A percentile compares a stretch with the other conserved stretches of the same genome.
Conservation (phyloP, 1,284 basidiomycete species). For the Irpex sp. region DNA sequence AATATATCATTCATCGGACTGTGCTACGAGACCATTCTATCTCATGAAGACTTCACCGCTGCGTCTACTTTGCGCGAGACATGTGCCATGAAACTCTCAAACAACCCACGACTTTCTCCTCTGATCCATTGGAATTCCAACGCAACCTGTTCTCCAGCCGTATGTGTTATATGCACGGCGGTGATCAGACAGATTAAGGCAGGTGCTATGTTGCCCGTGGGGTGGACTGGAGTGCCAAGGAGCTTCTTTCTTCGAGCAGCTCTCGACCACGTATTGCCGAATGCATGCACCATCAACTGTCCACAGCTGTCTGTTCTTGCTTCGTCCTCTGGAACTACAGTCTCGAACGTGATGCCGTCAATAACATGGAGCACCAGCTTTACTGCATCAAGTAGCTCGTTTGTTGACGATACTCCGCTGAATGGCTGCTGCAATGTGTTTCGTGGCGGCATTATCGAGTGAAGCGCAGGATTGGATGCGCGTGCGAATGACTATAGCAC, state of each 20-base stretch:
- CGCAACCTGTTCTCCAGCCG: slow-evolving; percentile 5
- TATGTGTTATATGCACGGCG: neutral
- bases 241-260: slow-evolving; percentile 52
- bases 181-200: slow-evolving; percentile 24
- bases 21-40: slow-evolving; percentile 1
- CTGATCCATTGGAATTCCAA: slow-evolving; percentile 38
- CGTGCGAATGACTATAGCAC: slow-evolving; percentile 44
- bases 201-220: neutral
- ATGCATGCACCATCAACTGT: slow-evolving; percentile 39
- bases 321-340: slow-evolving; percentile 2
- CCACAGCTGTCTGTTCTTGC: neutral
- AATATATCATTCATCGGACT: neutral
- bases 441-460: slow-evolving; percentile 49
- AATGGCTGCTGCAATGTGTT: slow-evolving; percentile 48
- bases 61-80: slow-evolving; percentile 37
- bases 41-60: slow-evolving; percentile 1
- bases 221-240: neutral
- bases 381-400: slow-evolving; percentile 21
- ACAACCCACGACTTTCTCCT: slow-evolving; percentile 55
- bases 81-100: slow-evolving; percentile 71
- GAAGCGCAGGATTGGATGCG: slow-evolving; percentile 40
- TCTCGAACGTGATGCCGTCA: slow-evolving; percentile 25
- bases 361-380: slow-evolving; percentile 31
- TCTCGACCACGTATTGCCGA: slow-evolving; percentile 71
- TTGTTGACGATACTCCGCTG: slow-evolving; percentile 17